A percentile compares a stretch with the other conserved stretches of the same genome.
These are phyloP conservation scores for Nitzschia putrida DNA, from an alignment of 108 stramenopile species.

Conservation along the genomic window DNA sequence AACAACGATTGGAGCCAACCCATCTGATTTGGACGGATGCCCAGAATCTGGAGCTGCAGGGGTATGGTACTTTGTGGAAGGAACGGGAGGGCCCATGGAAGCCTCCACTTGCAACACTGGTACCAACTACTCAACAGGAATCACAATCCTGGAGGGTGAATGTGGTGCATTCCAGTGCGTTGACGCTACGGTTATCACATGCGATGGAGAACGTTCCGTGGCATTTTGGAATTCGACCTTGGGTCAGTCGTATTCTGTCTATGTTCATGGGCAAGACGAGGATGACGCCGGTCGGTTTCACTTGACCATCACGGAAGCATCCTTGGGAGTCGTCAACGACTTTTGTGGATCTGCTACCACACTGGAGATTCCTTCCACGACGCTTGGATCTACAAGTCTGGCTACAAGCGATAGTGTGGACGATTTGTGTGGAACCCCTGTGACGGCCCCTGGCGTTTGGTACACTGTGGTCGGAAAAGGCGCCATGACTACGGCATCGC, in stretches of 20 bases:
- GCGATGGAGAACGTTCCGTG: conserved; percentile 16
- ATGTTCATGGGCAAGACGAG: conserved; percentile 13
- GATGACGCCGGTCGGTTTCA: conserved; percentile 11
- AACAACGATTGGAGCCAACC: conserved; percentile 5
- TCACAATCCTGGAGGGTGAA: conserved; percentile 12
- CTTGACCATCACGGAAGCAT: conserved; percentile 5
- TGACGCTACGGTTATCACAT: not conserved
- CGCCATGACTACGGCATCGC: conserved; percentile 11
- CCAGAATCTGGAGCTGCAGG: not conserved
- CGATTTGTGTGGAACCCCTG: conserved; percentile 3
- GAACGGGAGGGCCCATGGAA: conserved; percentile 16
- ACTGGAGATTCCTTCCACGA: not conserved
- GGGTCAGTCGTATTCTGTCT: conserved; percentile 14
- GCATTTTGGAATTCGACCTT: conserved; percentile 7
- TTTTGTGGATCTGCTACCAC: conserved; percentile 13
- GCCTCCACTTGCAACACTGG: conserved; percentile 28
- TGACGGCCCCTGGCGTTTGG: conserved; percentile 25
- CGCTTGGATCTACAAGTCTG: conserved; percentile 13
- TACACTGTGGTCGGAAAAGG: conserved; percentile 21
- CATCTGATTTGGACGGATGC: conserved; percentile 3
- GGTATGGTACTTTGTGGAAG: conserved; percentile 20
- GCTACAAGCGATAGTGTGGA: not conserved
- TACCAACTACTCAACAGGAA: conserved; percentile 12
- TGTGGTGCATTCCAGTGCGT: conserved; percentile 13
- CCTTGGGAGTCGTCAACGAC: conserved; percentile 17